Percentiles rank a stretch among this genome's conserved stretches.
These are phyloP conservation scores for Dictyostelium discoideum DNA, from an alignment of 78 protist species.

Conservation along the genomic window DNA sequence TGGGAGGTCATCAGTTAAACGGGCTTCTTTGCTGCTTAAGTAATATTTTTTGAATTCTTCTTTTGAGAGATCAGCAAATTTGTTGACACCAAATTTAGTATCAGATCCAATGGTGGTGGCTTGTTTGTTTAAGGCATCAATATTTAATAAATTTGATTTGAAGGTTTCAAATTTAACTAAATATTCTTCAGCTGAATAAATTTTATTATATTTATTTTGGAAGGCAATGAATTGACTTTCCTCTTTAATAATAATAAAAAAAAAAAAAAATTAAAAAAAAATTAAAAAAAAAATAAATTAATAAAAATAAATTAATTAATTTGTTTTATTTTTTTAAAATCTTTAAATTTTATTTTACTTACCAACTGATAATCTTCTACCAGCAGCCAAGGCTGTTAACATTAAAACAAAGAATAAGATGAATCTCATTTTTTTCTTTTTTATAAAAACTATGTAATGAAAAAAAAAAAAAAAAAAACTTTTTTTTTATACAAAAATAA, in stretches of 20 bases:
- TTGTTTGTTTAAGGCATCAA: conserved; percentile 15
- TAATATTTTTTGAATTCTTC: conserved; percentile 62
- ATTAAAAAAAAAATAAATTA: too few species aligned
- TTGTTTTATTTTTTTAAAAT: background rate
- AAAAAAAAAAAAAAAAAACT: background rate
- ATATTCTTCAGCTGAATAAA: conserved; percentile 40
- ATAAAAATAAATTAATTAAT: background rate
- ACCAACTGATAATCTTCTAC: conserved; percentile 37
- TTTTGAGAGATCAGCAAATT: conserved; percentile 59
- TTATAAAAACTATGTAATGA: background rate
- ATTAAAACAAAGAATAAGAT: conserved; percentile 15
- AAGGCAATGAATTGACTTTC: conserved; percentile 28
- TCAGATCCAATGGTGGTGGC: background rate
- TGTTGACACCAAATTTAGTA: conserved; percentile 60
- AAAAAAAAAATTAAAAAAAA: background rate
- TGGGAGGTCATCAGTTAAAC: background rate
- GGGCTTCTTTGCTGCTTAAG: background rate
- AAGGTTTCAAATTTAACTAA: conserved; percentile 30
- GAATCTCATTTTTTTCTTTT: background rate
- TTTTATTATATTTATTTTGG: conserved; percentile 59
- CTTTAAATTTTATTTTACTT: background rate
- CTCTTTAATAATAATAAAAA: background rate
- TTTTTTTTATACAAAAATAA: background rate
- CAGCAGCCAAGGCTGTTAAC: conserved; percentile 55
- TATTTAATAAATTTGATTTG: conserved; percentile 44